Evolutionary conservation across 768 basidiomycete species (phyloP).

Genomic region (Lentinula sp.): DNA sequence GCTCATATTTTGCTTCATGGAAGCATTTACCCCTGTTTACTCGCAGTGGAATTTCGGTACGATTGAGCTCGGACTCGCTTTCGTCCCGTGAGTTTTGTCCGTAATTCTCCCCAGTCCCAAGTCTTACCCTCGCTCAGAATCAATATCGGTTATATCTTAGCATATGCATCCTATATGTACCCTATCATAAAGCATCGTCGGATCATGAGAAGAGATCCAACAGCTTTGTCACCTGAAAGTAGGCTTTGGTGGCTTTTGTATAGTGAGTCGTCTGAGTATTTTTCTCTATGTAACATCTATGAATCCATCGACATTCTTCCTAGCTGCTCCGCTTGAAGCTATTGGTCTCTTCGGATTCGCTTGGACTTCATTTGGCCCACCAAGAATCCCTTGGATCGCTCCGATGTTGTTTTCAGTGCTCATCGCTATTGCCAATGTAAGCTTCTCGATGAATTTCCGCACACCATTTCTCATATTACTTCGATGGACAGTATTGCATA

Average conservation of each 20-base stretch:
- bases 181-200: slow-evolving; percentile 3
- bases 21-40: slow-evolving; percentile 7
- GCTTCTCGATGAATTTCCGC: background rate
- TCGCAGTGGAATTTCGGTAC: slow-evolving; percentile 8
- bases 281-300: background rate
- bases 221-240: background rate
- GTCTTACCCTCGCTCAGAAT: background rate
- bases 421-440: slow-evolving; percentile 9
- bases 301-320: background rate
- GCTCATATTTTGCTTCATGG: slow-evolving; percentile 9
- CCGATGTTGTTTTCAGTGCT: slow-evolving; percentile 22
- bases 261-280: background rate
- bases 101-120: background rate
- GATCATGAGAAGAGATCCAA: background rate
- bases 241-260: slow-evolving; percentile 3
- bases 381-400: slow-evolving; percentile 39
- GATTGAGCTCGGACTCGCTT: slow-evolving; percentile 5
- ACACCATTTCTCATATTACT: background rate
- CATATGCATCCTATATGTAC: background rate
- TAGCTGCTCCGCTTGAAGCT: slow-evolving; percentile 31
- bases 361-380: slow-evolving; percentile 36
- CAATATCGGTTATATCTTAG: slow-evolving; percentile 5
- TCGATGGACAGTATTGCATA: slow-evolving; percentile 3
- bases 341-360: slow-evolving; percentile 45
- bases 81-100: slow-evolving; percentile 5